Base-by-base conservation (phyloP, 2,329 filamentous ascomycete species). In the Penicillium hordei region DNA sequence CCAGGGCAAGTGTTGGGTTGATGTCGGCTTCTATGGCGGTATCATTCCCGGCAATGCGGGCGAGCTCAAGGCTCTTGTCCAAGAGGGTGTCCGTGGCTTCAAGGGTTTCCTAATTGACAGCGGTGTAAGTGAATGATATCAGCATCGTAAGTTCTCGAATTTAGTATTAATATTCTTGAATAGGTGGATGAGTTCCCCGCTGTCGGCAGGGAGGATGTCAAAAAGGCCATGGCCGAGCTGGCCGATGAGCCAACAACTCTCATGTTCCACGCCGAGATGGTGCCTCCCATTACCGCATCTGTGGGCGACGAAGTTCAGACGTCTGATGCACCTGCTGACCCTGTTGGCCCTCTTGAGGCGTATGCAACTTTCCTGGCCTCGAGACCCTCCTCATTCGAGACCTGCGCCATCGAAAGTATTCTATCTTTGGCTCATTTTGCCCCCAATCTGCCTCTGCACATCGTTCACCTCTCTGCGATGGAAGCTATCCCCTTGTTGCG, bases 241-340 rank as follows among this genome's bases (percentile, higher is more conserved):
- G 89, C 90, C 60, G 86, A 91, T 66, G 84, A 88, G 53, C 84
- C 91, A 19, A 97, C 94, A 2, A 96, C 92, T 0, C 86, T 97
- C 68, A 97, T 99, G 93, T 99, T 99, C 79, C 94, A 99, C 72
- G 94, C 94, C 56, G 94, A 99, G 76, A 97, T 97, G 92, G 88
- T 95, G 13, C 92, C 93, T n/a, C 90, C 91, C 19, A 89, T 93
- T 64, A 78, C 89, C 49, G 85, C 86, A 64, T 92, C 90, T 0
- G 89, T 93, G 2, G 89, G 90, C 52, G 91, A 94, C 72, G 86
- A 86, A 27, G 86, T 91, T 4, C 88, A 90, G 68, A 76, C 78
- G 27, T 90, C 89, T 0, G 80, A 83, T 7, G 85, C 90, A 19
- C 89, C 90, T 0, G 78, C 89, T 7, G 84, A 84, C 0, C 90